Base-by-base conservation (phyloP, 2,329 filamentous ascomycete species). In the Grosmannia huntii region DNA sequence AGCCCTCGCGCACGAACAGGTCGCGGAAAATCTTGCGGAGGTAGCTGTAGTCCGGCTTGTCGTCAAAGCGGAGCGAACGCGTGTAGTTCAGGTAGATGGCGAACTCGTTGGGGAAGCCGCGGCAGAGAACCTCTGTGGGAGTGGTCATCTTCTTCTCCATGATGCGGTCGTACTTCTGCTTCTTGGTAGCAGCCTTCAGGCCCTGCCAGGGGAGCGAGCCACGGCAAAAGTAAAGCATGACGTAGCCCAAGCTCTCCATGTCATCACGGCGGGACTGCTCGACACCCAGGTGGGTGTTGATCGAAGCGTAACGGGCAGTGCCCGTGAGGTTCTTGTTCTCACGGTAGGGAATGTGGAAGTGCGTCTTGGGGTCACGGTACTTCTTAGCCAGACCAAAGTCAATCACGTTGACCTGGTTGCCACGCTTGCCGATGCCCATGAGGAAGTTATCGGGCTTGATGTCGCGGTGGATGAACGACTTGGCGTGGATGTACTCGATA, bases 71-170 rank as follows among this genome's bases (percentile, higher is more conserved):
- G 65, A 99, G 89, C 59, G 91, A 96, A 62, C 94, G 89, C 57
- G 92, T 97, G 81, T 99, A 97, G 86, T 97, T 97, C 63, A 99
- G 83, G 75, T 99, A 99, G 74, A 97, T 97, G 78, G 92, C 91
- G 68, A 99, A 99, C 77, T 99, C 94, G 74, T 97, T 96, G 67
- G 94, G 94, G 80, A 99, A 97, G 65, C 94, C 94, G 73, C 92
- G 90, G 85, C 94, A 99, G 55, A 99, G 89, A 54, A 96, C 91
- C 76, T 99, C 92, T 66, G 92, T 97, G 10, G 94, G 91, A 3
- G 94, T 99, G 16, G 94, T 99, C 94, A 97, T 97, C 89, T 99
- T 99, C 86, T 99, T 99, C 82, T 99, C 94, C 92, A 97, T 97
- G 77, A 99, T 99, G 64, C 92, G 85, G 76, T 99, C 94, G 72